Evolutionary conservation across 768 basidiomycete species (phyloP).

Genomic region (Phanerochaete sordida): DNA sequence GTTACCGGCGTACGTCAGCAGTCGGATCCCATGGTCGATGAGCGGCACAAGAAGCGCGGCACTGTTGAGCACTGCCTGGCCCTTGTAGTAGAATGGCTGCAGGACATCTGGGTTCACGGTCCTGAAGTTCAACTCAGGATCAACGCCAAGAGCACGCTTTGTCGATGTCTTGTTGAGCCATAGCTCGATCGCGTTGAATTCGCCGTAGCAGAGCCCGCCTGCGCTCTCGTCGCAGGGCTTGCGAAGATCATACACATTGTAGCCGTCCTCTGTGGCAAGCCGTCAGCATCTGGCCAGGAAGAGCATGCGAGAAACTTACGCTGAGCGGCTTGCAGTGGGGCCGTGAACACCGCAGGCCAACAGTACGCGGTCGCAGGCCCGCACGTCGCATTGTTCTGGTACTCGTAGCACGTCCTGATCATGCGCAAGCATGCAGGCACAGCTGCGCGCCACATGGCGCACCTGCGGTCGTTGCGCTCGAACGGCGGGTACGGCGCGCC

Average conservation of each 20-base stretch:
- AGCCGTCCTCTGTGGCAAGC: constrained; percentile 40
- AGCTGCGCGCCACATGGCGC: constrained; percentile 57
- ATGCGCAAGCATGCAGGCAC: constrained; percentile 73
- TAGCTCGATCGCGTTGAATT: constrained; percentile 47
- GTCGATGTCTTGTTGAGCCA: constrained; percentile 48
- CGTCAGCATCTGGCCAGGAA: not conserved
- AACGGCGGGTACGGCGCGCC: constrained; percentile 19
- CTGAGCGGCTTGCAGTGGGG: constrained; percentile 44
- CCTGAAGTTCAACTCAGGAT: constrained; percentile 29
- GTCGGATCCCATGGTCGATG: constrained; percentile 44
- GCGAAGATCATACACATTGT: constrained; percentile 54
- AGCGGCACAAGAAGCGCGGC: constrained; percentile 47
- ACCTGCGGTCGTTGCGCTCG: constrained; percentile 57
- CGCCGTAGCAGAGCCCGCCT: constrained; percentile 31
- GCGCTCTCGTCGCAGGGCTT: constrained; percentile 39
- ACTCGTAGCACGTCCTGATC: constrained; percentile 67
- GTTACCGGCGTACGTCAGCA: constrained; percentile 36
- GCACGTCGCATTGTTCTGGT: constrained; percentile 35
- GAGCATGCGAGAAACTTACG: constrained; percentile 36
- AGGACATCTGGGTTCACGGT: constrained; percentile 38
- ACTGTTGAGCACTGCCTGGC: constrained; percentile 48
- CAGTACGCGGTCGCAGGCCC: constrained; percentile 72
- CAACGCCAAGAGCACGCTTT: constrained; percentile 42
- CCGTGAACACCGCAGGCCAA: constrained; percentile 31
- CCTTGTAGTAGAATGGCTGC: constrained; percentile 40